Evolutionary conservation across 352 stramenopile species (phyloP), one percentile per base, ranked within the genome.

Genomic region (Globisporangium solare): DNA sequence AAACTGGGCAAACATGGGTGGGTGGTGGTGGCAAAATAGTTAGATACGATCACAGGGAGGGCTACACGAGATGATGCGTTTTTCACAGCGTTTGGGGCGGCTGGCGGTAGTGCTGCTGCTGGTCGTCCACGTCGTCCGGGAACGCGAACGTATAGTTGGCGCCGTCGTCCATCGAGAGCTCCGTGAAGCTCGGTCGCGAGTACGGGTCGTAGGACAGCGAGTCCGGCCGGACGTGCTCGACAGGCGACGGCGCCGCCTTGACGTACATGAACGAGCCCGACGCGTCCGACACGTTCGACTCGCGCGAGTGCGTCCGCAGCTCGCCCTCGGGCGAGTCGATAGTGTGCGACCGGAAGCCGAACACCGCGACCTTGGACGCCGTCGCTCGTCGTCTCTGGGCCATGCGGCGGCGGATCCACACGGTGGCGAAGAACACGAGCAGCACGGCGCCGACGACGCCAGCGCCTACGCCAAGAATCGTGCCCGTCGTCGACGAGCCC

Each of bases 191-290:
- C 57, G 58, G 46, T 3, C 71, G 63, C 12, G 48, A 40, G 53
- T 78, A 80, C 46, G 73, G 73, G 56, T 84, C 70, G 20, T 84
- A 84, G n/a, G 74, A 84, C 17, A 84, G 58, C 40, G 71, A 84
- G 15, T 65, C 71, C 18, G 66, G 57, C 14, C 74, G 69, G 12
- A 58, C 48, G 22, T 69, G 54, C 47, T 73, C 69, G 32, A 78
- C 45, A 17, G 74, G 67, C 14, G 70, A 82, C 7, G 52, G 62
- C 51, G 66, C 62, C 11, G 69, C 71, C 52, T 81, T 81, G 39
- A 79, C 59, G 43, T 81, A 82, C 67, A 79, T 74, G 59, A 82
- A 82, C 49, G 66, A 63, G 18, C 73, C 68, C 1, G 74, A 81
- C 27, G 77, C 66, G 12, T 78, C 69, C 15, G 71, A 84, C 15